Evolutionary conservation across 2,329 filamentous ascomycete species (phyloP).

Genomic region (Nothomitra cinnamomea): DNA sequence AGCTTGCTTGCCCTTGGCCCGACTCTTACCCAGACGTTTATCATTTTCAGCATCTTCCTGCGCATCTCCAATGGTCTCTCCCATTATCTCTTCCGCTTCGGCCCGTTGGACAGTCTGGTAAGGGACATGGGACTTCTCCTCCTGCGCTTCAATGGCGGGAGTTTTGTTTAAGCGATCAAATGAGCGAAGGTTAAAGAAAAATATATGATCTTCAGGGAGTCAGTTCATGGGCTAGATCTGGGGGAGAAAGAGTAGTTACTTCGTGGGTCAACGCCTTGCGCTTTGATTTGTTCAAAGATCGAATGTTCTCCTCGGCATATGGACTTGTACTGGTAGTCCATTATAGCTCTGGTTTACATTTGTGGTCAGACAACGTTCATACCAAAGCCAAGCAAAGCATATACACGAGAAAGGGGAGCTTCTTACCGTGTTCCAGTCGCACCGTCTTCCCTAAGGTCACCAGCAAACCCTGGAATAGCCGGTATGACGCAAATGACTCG

Average conservation of each 20-base stretch:
- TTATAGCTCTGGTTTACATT: conserved; percentile 47
- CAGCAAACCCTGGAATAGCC: conserved; percentile 83
- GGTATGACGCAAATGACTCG: conserved; percentile 81
- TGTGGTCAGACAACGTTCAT: not conserved
- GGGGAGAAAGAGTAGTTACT: conserved; percentile 15
- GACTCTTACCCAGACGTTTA: not conserved
- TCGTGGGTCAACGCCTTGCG: conserved; percentile 57
- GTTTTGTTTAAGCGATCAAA: conserved; percentile 89
- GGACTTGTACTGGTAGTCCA: conserved; percentile 97
- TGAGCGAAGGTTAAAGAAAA: conserved; percentile 82
- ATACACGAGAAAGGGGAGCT: not conserved
- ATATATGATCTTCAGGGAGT: conserved; percentile 48
- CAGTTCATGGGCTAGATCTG: conserved; percentile 7
- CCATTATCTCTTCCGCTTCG: conserved; percentile 78
- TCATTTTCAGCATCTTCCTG: not conserved
- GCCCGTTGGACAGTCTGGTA: conserved; percentile 80
- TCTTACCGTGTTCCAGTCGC: conserved; percentile 57
- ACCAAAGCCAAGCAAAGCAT: not conserved
- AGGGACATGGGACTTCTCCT: conserved; percentile 63
- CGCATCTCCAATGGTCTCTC: conserved; percentile 14
- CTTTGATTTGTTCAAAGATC: conserved; percentile 64
- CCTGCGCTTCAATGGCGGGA: conserved; percentile 51
- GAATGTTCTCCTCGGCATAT: conserved; percentile 84
- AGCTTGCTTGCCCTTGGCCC: conserved; percentile 7
- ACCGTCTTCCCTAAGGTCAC: conserved; percentile 68